Conservation (phyloP, 83 land plant genomes). For the Diphasiastrum complanatum region DNA sequence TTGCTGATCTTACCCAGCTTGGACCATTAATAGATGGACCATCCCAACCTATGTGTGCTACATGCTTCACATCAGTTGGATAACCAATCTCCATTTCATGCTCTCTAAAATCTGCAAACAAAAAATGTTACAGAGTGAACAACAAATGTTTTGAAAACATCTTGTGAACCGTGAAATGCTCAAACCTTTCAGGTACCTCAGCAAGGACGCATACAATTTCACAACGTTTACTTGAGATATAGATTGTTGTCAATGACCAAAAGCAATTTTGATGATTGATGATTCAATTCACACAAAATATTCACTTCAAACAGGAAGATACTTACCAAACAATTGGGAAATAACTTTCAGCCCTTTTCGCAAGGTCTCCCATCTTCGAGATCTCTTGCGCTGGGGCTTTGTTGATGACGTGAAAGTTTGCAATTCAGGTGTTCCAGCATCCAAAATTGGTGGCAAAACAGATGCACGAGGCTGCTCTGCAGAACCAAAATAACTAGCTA, state of each 20-base stretch:
- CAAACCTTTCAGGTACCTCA: too few relatives aligned
- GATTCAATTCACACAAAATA: background rate
- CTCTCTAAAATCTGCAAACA: conserved; percentile 47
- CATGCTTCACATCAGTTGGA: conserved; percentile 85
- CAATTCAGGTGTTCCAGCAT: background rate
- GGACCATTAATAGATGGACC: conserved; percentile 58
- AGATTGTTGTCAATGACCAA: background rate
- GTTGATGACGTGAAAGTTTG: conserved; percentile 1
- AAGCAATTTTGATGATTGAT: background rate
- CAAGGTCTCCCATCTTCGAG: conserved; percentile 13
- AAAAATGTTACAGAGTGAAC: background rate
- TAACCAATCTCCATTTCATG: conserved; percentile 83
- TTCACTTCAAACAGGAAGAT: background rate
- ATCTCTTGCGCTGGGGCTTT: conserved; percentile 7
- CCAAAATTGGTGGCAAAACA: conserved; percentile 4
- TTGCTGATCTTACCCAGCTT: conserved; percentile 50
- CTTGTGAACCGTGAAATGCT: too few relatives aligned
- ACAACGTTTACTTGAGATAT: too few relatives aligned
- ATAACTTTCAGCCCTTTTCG: conserved; percentile 10
- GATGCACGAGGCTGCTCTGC: conserved; percentile 12
- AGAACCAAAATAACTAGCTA: too few relatives aligned
- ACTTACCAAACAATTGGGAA: conserved; percentile 18
- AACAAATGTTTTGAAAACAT: background rate
- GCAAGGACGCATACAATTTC: too few relatives aligned
- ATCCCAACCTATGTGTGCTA: conserved; percentile 85